Evolutionary conservation across 768 basidiomycete genomes (phyloP).

Genomic region (Scleroderma citrinum): DNA sequence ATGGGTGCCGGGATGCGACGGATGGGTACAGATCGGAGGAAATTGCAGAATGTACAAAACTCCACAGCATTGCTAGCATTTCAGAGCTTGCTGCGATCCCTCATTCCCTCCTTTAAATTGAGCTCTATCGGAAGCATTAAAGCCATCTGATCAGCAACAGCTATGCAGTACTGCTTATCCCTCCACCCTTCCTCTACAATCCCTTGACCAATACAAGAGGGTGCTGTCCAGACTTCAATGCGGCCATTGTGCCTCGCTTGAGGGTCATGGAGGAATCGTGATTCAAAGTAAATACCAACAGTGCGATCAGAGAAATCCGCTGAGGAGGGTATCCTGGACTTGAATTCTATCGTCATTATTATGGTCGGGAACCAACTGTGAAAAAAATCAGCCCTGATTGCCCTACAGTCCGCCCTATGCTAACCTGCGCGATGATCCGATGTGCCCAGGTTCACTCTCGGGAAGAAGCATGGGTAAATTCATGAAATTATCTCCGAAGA

Average conservation of each 20-base stretch:
- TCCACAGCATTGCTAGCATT: background rate
- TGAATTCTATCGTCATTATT: slow-evolving; percentile 57
- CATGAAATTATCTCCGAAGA: slow-evolving; percentile 51
- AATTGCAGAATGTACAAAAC: background rate
- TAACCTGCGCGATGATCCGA: slow-evolving; percentile 7
- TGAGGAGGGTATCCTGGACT: slow-evolving; percentile 46
- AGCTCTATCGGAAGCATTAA: slow-evolving; percentile 34
- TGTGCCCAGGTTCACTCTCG: slow-evolving; percentile 33
- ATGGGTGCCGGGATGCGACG: too few relatives aligned
- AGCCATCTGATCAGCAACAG: slow-evolving; percentile 57
- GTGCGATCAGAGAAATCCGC: slow-evolving; percentile 41
- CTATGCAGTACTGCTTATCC: slow-evolving; percentile 58
- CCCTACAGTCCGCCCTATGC: background rate
- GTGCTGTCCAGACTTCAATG: slow-evolving; percentile 64
- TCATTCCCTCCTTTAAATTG: slow-evolving; percentile 18
- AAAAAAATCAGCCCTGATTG: background rate
- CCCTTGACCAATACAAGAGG: slow-evolving; percentile 46
- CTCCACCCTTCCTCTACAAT: slow-evolving; percentile 44
- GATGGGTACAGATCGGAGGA: too few relatives aligned
- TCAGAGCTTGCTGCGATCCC: slow-evolving; percentile 20
- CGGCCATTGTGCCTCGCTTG: slow-evolving; percentile 53
- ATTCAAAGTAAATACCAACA: slow-evolving; percentile 49
- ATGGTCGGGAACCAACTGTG: slow-evolving; percentile 61
- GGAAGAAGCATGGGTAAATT: slow-evolving; percentile 46
- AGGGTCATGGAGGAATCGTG: slow-evolving; percentile 48